phyloP scores from a whole-genome alignment of 2,329 filamentous ascomycete genomes.

The Tolypocladium nubicola region DNA sequence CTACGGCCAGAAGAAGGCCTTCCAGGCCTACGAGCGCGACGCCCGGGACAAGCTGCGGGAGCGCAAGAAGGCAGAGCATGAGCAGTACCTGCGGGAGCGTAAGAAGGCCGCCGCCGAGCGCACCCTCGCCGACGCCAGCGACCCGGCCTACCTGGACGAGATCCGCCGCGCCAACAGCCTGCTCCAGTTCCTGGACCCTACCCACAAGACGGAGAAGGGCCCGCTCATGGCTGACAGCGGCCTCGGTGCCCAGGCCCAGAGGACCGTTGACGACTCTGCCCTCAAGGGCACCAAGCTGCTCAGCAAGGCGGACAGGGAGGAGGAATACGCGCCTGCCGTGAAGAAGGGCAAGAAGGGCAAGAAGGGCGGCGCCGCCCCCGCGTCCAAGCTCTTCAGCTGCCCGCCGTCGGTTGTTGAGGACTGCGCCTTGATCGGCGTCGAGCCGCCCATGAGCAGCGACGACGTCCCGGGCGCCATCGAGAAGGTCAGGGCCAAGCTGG shows the following conservation, averaged over 20 bases:
- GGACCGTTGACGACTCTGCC: constrained; percentile 73
- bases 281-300: constrained; percentile 78
- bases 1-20: constrained; percentile 74
- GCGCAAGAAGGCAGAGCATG: constrained; percentile 71
- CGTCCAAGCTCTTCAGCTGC: constrained; percentile 60
- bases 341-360: constrained; percentile 88
- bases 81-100: constrained; percentile 59
- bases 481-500: constrained; percentile 87
- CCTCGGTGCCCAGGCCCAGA: constrained; percentile 67
- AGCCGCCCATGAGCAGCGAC: constrained; percentile 76
- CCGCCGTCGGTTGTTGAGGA: constrained; percentile 89
- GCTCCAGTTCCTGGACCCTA: constrained; percentile 84
- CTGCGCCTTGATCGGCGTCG: constrained; percentile 71
- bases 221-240: constrained; percentile 55
- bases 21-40: constrained; percentile 73
- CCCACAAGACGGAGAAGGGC: constrained; percentile 54
- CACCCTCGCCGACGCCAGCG: constrained; percentile 69
- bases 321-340: constrained; percentile 71
- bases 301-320: constrained; percentile 79
- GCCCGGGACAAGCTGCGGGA: constrained; percentile 66
- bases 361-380: constrained; percentile 39
- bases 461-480: constrained; percentile 73
- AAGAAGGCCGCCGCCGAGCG: constrained; percentile 67
- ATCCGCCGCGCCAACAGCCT: constrained; percentile 82
- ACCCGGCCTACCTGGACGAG: constrained; percentile 85